phyloP scores from a whole-genome alignment of 495 filamentous ascomycete genomes.

The Amphirosellinia nigrospora region DNA sequence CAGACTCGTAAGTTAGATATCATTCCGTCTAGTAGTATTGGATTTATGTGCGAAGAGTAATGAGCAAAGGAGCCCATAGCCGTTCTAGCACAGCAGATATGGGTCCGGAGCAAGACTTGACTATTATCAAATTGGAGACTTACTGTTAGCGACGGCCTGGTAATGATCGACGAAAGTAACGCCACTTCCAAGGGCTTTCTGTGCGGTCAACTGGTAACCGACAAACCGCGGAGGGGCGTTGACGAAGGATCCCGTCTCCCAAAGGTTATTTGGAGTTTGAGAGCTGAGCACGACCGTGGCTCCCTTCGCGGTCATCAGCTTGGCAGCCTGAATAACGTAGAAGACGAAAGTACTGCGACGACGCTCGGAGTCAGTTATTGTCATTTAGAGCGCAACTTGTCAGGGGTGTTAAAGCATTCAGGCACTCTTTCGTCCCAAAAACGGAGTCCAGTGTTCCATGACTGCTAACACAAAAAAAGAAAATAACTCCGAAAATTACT shows the following conservation, averaged over 20 bases:
- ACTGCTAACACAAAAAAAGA: not conserved
- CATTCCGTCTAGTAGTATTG: not conserved
- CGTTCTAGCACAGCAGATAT: not conserved
- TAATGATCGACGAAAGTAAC: slow-evolving; percentile 57
- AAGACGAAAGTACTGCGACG: slow-evolving; percentile 54
- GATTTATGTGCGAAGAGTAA: slow-evolving; percentile 43
- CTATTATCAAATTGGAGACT: slow-evolving; percentile 36
- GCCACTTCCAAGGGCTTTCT: slow-evolving; percentile 44
- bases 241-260: slow-evolving; percentile 23
- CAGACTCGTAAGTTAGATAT: slow-evolving; percentile 11
- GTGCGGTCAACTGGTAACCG: slow-evolving; percentile 57
- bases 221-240: slow-evolving; percentile 12
- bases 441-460: not conserved
- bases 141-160: slow-evolving; percentile 20
- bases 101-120: not conserved
- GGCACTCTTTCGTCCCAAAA: not conserved
- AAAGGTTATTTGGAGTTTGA: slow-evolving; percentile 56
- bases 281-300: slow-evolving; percentile 64
- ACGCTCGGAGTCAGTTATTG: not conserved
- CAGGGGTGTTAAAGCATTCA: not conserved
- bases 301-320: slow-evolving; percentile 57
- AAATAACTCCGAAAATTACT: not conserved
- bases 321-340: slow-evolving; percentile 63
- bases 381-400: not conserved
- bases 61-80: slow-evolving; percentile 30